These are phyloP conservation scores for Ceratocystis variospora DNA, from an alignment of 2,329 filamentous ascomycete species.

Conservation along the genomic window DNA sequence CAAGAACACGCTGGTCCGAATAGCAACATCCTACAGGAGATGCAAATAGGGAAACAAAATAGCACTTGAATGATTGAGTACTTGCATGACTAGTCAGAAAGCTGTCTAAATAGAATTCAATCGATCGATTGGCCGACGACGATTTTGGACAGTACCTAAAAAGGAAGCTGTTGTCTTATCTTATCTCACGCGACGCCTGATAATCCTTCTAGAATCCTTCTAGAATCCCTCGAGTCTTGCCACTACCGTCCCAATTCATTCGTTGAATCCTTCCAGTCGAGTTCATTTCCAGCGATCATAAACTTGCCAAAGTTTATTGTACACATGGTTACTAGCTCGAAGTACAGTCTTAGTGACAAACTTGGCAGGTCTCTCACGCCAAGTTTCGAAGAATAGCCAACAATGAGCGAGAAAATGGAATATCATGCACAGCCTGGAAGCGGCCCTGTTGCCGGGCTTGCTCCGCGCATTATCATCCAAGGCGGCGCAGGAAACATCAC, in stretches of 20 bases:
- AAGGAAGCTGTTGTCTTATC: conserved; percentile 1
- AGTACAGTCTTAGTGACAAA: no score
- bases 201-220: background rate
- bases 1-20: no score
- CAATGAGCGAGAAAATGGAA: conserved; percentile 12
- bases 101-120: background rate
- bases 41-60: background rate
- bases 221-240: background rate
- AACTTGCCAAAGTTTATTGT: no score
- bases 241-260: background rate
- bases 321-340: no score
- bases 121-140: background rate
- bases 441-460: conserved; percentile 21
- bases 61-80: background rate
- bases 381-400: background rate
- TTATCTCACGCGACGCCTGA: background rate
- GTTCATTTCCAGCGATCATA: background rate
- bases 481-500: conserved; percentile 60
- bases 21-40: no score
- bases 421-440: background rate
- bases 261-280: background rate
- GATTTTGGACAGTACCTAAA: background rate
- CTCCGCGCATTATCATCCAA: conserved; percentile 53
- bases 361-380: no score
- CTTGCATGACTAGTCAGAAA: background rate